Conservation (phyloP, 2,329 filamentous ascomycete genomes). For the Xylariales sp. region DNA sequence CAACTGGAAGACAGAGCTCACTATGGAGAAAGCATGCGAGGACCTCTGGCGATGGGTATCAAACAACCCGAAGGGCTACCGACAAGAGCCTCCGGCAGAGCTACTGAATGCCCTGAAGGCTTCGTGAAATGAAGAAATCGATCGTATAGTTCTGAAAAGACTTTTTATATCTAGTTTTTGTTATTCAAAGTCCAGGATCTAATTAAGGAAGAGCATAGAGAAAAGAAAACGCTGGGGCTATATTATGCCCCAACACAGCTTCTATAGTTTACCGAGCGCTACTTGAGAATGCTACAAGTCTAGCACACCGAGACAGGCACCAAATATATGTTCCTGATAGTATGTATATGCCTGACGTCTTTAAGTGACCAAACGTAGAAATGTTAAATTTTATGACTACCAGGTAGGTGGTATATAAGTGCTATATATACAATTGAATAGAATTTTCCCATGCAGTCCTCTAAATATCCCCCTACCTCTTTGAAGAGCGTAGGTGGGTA, state of each 20-base stretch:
- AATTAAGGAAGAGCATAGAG: constrained; percentile 28
- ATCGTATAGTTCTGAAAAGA: background rate
- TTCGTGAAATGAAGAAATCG: constrained; percentile 38
- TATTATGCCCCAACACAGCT: constrained; percentile 2
- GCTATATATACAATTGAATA: too few relatives aligned
- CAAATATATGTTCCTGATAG: background rate
- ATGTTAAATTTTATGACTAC: too few relatives aligned
- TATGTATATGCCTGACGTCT: too few relatives aligned
- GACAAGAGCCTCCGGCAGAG: constrained; percentile 87
- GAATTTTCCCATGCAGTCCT: too few relatives aligned
- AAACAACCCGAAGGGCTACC: constrained; percentile 96
- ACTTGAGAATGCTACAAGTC: constrained; percentile 5
- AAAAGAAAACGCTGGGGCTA: constrained; percentile 4
- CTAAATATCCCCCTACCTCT: too few relatives aligned
- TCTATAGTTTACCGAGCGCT: constrained; percentile 17
- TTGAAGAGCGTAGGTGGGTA: background rate
- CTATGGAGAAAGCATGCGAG: constrained; percentile 90
- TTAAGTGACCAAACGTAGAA: too few relatives aligned
- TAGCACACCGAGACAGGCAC: background rate
- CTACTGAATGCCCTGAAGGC: constrained; percentile 74
- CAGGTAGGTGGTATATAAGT: too few relatives aligned
- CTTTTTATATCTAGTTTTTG: background rate
- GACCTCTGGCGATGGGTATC: constrained; percentile 97
- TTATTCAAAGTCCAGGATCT: constrained; percentile 12
- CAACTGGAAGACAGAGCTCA: constrained; percentile 89